Conservation (phyloP, 257 asterid species). For the Solanum rostratum region DNA sequence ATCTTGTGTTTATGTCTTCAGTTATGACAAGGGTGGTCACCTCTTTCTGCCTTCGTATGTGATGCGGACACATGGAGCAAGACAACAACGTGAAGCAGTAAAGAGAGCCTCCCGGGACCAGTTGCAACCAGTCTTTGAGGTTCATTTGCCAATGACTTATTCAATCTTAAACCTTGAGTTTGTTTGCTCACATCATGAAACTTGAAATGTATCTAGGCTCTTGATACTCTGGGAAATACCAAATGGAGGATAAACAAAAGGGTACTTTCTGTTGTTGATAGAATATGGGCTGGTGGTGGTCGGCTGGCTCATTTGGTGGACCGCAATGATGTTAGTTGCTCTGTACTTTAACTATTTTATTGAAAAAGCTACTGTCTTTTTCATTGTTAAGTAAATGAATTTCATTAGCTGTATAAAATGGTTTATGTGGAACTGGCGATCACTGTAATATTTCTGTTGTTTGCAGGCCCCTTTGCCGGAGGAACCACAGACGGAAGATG, state of each 20-base stretch:
- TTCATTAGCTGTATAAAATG: neutral
- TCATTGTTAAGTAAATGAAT: neutral
- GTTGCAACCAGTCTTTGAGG: slow-evolving; percentile 75
- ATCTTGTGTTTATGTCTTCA: slow-evolving; percentile 11
- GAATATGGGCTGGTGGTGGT: slow-evolving; percentile 95
- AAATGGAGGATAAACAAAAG: slow-evolving; percentile 91
- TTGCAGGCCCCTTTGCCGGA: slow-evolving; percentile 71
- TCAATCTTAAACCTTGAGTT: neutral
- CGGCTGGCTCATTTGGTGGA: slow-evolving; percentile 74
- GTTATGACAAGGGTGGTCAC: slow-evolving; percentile 91
- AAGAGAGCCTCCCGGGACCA: slow-evolving; percentile 58
- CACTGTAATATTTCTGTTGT: neutral
- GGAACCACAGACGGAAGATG: slow-evolving; percentile 85
- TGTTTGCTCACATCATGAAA: neutral
- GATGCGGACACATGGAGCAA: slow-evolving; percentile 96
- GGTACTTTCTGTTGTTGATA: slow-evolving; percentile 63
- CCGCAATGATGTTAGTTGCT: slow-evolving; percentile 65
- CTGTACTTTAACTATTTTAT: neutral
- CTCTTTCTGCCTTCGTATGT: slow-evolving; percentile 75
- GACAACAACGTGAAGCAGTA: slow-evolving; percentile 81
- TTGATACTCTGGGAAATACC: slow-evolving; percentile 91
- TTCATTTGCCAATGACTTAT: slow-evolving; percentile 14
- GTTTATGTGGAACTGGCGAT: neutral
- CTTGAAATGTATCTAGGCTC: slow-evolving; percentile 41
- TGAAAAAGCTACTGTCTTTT: neutral